Percentiles rank a stretch among this genome's conserved stretches.
These are phyloP conservation scores for Astrocystis sublimbata DNA, from an alignment of 495 filamentous ascomycete species.

Conservation along the genomic window DNA sequence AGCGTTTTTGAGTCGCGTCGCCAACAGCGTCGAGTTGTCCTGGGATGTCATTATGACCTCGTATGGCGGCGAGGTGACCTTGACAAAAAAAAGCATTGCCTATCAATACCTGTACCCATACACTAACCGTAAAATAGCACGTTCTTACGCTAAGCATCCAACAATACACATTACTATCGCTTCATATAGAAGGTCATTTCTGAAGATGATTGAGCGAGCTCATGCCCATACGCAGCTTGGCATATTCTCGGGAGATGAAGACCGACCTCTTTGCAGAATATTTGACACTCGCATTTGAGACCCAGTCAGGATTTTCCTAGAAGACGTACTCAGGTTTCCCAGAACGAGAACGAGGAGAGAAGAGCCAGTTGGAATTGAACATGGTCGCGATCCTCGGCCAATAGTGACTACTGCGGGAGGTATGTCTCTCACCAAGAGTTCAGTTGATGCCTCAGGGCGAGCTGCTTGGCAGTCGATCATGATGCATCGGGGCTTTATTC, in stretches of 20 bases:
- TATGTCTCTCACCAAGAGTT: background rate
- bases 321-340: background rate
- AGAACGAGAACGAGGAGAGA: background rate
- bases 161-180: background rate
- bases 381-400: background rate
- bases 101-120: too few relatives aligned
- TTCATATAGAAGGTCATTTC: background rate
- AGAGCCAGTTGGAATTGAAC: background rate
- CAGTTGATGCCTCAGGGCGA: background rate
- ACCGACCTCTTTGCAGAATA: background rate
- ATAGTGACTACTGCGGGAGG: background rate
- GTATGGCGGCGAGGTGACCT: too few relatives aligned
- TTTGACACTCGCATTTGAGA: background rate
- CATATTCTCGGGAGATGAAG: background rate
- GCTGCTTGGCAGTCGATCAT: too few relatives aligned
- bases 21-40: too few relatives aligned
- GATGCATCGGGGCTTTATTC: background rate
- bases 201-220: background rate
- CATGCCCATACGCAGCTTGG: background rate
- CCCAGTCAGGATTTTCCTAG: background rate
- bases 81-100: too few relatives aligned
- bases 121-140: too few relatives aligned
- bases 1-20: too few relatives aligned
- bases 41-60: too few relatives aligned
- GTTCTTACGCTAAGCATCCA: background rate